phyloP scores from a whole-genome alignment of 1,139 yeast species.

The Arxiozyma telluris region DNA sequence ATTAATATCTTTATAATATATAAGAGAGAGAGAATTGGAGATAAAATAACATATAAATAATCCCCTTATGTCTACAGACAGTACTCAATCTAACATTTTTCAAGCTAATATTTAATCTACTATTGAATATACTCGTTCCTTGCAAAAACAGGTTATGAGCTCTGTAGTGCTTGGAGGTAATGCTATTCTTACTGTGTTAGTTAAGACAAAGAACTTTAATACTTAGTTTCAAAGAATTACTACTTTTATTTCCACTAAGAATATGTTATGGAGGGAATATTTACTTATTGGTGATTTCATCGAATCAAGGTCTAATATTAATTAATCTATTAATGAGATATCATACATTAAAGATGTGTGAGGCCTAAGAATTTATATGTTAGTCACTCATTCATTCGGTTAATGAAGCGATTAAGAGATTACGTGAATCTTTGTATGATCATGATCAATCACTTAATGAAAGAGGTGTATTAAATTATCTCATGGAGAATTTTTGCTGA shows the following conservation, averaged over 20 bases:
- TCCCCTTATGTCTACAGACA: too few species aligned
- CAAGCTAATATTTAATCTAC: too few species aligned
- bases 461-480: neutral
- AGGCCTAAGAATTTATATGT: neutral
- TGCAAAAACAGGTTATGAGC: slow-evolving; percentile 4
- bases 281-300: neutral
- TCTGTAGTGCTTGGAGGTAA: neutral
- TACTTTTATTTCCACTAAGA: too few species aligned
- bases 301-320: neutral
- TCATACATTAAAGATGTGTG: neutral
- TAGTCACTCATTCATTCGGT: neutral
- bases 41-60: too few species aligned
- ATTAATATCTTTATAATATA: too few species aligned
- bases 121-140: neutral
- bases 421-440: too few species aligned
- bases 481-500: slow-evolving; percentile 5
- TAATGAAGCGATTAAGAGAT: neutral
- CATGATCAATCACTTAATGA: neutral
- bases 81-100: too few species aligned
- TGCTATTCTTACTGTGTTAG: neutral
- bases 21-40: too few species aligned
- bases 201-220: neutral
- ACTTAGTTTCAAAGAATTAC: neutral
- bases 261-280: neutral
- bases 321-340: neutral